phyloP scores from a whole-genome alignment of 2,329 filamentous ascomycete genomes.

The Colletotrichum magnum region DNA sequence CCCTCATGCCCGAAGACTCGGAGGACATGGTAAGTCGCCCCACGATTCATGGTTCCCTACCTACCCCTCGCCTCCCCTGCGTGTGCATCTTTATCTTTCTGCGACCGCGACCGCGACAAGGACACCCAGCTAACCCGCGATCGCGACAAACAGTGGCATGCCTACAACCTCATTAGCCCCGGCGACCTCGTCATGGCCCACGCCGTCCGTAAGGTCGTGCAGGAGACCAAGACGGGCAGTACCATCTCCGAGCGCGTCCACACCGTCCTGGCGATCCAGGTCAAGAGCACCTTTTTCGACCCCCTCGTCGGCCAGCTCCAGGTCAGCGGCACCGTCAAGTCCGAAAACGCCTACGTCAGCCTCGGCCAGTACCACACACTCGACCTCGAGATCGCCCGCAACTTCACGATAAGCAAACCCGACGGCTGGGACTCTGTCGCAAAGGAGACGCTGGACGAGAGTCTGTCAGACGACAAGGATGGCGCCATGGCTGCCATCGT shows the following conservation, averaged over 20 bases:
- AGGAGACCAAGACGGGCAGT: conserved; percentile 62
- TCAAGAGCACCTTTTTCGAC: conserved; percentile 72
- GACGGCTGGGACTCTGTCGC: conserved; percentile 89
- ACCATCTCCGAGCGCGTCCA: conserved; percentile 66
- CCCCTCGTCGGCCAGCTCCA: conserved; percentile 68
- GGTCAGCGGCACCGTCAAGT: conserved; percentile 67
- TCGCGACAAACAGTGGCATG: conserved; percentile 63
- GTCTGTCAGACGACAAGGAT: conserved; percentile 82
- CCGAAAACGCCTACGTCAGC: conserved; percentile 67
- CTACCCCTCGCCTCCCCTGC: not conserved
- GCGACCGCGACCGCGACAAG: not conserved
- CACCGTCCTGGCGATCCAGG: conserved; percentile 69
- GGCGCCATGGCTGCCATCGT: conserved; percentile 91
- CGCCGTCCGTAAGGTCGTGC: conserved; percentile 68
- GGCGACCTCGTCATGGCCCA: conserved; percentile 69
- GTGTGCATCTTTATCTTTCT: not conserved
- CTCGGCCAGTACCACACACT: conserved; percentile 72
- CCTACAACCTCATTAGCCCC: conserved; percentile 71
- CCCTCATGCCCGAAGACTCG: conserved; percentile 60
- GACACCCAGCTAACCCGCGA: conserved; percentile 3
- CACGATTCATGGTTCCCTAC: not conserved
- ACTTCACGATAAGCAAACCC: conserved; percentile 90
- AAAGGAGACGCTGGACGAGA: conserved; percentile 81
- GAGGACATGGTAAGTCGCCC: conserved; percentile 60
- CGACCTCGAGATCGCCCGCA: conserved; percentile 88